Conservation (phyloP, 2,329 filamentous ascomycete genomes). For the Cladosporium velox region DNA sequence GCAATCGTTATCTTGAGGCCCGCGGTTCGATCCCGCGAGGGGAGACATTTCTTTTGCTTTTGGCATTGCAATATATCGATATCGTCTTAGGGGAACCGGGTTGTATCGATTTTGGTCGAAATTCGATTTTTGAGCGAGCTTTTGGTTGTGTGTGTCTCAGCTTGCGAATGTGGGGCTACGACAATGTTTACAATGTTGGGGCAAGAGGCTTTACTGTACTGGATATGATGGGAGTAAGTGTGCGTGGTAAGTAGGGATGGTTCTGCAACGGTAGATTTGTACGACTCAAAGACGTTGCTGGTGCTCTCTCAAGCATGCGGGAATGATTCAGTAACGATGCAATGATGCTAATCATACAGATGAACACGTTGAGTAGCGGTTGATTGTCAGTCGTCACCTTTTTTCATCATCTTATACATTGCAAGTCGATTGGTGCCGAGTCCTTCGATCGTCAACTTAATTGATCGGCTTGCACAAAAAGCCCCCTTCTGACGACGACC, state of each 20-base stretch:
- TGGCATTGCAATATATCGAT: not conserved
- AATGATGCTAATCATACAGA: not conserved
- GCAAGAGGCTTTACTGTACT: not conserved
- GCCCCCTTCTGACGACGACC: not conserved
- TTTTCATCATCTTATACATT: not conserved
- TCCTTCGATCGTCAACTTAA: not conserved
- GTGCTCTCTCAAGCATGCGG: not conserved
- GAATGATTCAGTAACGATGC: not conserved
- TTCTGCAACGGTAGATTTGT: not conserved
- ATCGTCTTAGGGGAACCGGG: not conserved
- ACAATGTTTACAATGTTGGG: not conserved
- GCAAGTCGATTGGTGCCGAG: not conserved
- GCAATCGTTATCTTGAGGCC: conserved; percentile 24
- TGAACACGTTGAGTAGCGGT: not conserved
- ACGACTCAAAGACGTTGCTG: not conserved
- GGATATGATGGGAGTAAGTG: not conserved
- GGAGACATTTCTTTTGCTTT: conserved; percentile 19
- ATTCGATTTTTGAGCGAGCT: not conserved
- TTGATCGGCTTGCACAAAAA: not conserved
- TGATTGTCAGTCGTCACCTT: not conserved
- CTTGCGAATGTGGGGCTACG: not conserved
- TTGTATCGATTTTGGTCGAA: not conserved
- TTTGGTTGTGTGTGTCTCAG: not conserved
- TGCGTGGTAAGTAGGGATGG: not conserved
- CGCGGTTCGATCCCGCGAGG: conserved; percentile 25